Evolutionary conservation across 108 stramenopile species (phyloP), one percentile per base, ranked within the genome.

Genomic region (Nitzschia inconspicua): DNA sequence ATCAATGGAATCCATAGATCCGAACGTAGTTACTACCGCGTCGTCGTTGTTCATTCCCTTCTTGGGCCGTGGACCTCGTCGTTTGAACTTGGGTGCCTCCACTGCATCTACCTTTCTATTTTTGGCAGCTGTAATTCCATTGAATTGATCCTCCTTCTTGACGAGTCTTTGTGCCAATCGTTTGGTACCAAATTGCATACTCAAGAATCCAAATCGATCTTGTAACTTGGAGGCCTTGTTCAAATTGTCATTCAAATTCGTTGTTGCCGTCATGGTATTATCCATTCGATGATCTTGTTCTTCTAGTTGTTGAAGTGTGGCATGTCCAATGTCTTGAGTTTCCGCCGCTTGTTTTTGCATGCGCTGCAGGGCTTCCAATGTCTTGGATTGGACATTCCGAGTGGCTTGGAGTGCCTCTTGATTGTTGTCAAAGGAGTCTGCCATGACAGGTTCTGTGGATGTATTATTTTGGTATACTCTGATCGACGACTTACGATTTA

Each of bases 201-300:
- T 56, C 55, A 35, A 56, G 3, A 7, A 19, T 2, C 37, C 55
- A 37, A 56, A 56, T 23, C 55, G 55, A 37, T 56, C 36, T 39
- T 56, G 55, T 3, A 56, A 9, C 2, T 40, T 56, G 10, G 10
- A 40, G 1, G 55, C 24, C 36, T 56, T 56, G 22, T 56, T 40
- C 55, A 56, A 13, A 8, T 36, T 56, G 8, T 56, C 55, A 37
- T 56, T 56, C 24, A 56, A 20, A 7, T 34, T 30, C 11, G 7
- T 20, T 10, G 55, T 39, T 5, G 37, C 55, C 14, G 22, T 14
- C 16, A 25, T 16, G 8, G 40, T 20, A 22, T 5, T 18, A 3
- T 56, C 55, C 34, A 56, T 7, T 1, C 24, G 35, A 1, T 3
- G 20, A 8, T 25, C 36, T 40, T 56, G 55, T 1, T 56, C 55